These are phyloP conservation scores for Penstemon davidsonii DNA, from an alignment of 257 asterid species.

Conservation along the genomic window DNA sequence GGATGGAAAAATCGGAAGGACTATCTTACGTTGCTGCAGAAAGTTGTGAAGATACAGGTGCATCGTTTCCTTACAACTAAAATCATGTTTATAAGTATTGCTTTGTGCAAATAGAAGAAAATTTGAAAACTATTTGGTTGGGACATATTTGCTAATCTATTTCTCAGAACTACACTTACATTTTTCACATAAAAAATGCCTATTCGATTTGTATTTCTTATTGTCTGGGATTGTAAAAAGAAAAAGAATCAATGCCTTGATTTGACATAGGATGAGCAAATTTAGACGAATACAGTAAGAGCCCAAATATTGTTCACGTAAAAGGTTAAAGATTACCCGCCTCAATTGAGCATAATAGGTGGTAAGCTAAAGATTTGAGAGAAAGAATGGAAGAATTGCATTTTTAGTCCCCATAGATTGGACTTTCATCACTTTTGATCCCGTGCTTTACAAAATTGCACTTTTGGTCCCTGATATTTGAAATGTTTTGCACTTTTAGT, in stretches of 20 bases:
- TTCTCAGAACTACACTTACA: background rate
- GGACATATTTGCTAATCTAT: background rate
- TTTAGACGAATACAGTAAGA: background rate
- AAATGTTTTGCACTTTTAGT: too few species aligned
- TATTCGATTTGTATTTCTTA: background rate
- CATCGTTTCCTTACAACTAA: conserved; percentile 21
- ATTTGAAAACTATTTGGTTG: background rate
- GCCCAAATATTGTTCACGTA: background rate
- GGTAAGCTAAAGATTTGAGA: background rate
- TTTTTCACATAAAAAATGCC: background rate
- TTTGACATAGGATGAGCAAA: background rate
- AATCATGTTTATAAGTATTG: background rate
- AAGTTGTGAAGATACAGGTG: conserved; percentile 99
- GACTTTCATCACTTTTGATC: too few species aligned
- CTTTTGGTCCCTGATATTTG: too few species aligned
- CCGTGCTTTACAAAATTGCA: too few species aligned
- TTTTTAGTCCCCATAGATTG: too few species aligned
- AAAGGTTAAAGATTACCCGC: background rate
- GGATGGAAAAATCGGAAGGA: conserved; percentile 93
- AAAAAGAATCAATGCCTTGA: background rate
- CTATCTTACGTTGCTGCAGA: conserved; percentile 78
- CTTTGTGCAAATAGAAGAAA: background rate
- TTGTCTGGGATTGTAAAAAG: background rate
- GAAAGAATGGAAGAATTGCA: too few species aligned
- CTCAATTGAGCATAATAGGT: conserved; percentile 2